Evolutionary conservation across 306 rosid species (phyloP).

Genomic region (Dryas alaskensis): DNA sequence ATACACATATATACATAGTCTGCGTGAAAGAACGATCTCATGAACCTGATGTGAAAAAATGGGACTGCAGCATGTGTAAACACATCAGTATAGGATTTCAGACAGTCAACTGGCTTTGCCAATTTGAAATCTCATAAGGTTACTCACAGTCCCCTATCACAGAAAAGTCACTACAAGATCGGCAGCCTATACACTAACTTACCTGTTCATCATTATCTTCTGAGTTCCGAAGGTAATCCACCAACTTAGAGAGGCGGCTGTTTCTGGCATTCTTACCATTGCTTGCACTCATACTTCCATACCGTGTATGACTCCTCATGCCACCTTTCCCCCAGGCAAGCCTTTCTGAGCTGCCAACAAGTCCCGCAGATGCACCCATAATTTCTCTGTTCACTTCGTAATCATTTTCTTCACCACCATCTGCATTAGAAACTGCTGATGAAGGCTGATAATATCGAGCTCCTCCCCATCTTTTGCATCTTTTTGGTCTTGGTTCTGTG

Average conservation of each 20-base stretch:
- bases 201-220: conserved; percentile 49
- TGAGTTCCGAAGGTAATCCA: conserved; percentile 47
- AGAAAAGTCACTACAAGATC: conserved; percentile 14
- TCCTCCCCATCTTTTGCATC: conserved; percentile 49
- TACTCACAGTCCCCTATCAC: conserved; percentile 11
- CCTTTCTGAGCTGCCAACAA: conserved; percentile 55
- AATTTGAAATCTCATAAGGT: conserved; percentile 20
- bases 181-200: conserved; percentile 23
- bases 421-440: conserved; percentile 36
- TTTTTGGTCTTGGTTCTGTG: conserved; percentile 47
- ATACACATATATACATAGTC: not conserved
- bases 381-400: conserved; percentile 50
- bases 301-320: conserved; percentile 57
- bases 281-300: conserved; percentile 45
- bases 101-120: conserved; percentile 9
- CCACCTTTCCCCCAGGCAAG: conserved; percentile 77
- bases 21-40: conserved; percentile 1
- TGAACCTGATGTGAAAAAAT: not conserved
- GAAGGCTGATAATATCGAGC: conserved; percentile 54
- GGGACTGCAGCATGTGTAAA: conserved; percentile 9
- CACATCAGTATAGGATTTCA: not conserved
- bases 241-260: conserved; percentile 52
- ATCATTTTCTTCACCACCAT: conserved; percentile 54
- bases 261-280: conserved; percentile 51
- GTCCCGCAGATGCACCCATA: conserved; percentile 42